Conservation (phyloP, 2,329 filamentous ascomycete species). For the Alternaria angustiovoidea region DNA sequence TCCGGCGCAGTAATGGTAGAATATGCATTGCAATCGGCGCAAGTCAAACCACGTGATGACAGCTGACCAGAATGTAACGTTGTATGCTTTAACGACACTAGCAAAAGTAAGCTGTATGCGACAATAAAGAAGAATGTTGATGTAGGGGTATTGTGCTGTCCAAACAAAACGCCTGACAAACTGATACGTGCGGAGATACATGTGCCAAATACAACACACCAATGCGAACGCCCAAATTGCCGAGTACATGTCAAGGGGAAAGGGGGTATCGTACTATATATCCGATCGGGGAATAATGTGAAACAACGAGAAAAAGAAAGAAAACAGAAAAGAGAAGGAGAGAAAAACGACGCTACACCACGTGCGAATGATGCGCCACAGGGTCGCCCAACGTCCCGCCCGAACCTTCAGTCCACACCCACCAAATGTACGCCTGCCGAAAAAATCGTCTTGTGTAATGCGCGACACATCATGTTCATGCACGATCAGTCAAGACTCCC, state of each 20-base stretch:
- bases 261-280: constrained; percentile 11
- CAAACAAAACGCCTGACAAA: background rate
- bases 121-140: background rate
- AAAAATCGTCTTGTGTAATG: fast-evolving
- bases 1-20: too few relatives aligned
- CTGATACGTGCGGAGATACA: background rate
- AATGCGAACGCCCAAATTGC: constrained; percentile 14
- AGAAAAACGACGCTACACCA: background rate
- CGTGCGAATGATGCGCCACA: background rate
- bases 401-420: too few relatives aligned
- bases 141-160: constrained; percentile 4
- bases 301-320: fast-evolving
- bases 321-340: background rate
- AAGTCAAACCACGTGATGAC: too few relatives aligned
- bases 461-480: background rate
- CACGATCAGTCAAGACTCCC: background rate
- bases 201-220: background rate
- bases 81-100: background rate
- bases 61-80: too few relatives aligned
- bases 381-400: too few relatives aligned
- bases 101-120: background rate
- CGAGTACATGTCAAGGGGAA: background rate
- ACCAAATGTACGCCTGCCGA: too few relatives aligned
- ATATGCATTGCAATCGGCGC: too few relatives aligned
- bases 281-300: background rate